Conservation (phyloP, 331 rosid genomes). For the Malus hybrid region DNA sequence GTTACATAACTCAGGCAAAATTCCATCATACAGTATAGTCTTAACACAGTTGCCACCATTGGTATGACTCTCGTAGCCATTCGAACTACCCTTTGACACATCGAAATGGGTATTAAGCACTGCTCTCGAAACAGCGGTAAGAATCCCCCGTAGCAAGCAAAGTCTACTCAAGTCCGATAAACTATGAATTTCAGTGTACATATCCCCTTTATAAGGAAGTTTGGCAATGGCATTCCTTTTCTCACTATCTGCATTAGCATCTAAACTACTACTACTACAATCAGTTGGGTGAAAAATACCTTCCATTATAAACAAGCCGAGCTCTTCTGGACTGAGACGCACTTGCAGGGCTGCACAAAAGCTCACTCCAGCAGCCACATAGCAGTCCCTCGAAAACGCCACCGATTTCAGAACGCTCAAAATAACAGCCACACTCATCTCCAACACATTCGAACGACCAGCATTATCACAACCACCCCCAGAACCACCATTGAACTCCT, state of each 20-base stretch:
- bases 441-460: constrained; percentile 35
- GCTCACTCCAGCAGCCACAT: constrained; percentile 92
- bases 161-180: constrained; percentile 73
- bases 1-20: constrained; percentile 83
- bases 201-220: constrained; percentile 54
- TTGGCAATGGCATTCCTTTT: constrained; percentile 33
- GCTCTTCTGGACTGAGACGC: constrained; percentile 54
- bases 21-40: constrained; percentile 80
- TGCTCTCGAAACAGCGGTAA: constrained; percentile 75
- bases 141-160: constrained; percentile 88
- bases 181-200: constrained; percentile 36
- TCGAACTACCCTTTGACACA: constrained; percentile 5
- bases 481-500: not conserved
- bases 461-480: not conserved
- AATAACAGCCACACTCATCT: constrained; percentile 43
- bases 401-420: constrained; percentile 53
- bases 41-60: constrained; percentile 18
- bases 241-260: constrained; percentile 16
- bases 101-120: constrained; percentile 58
- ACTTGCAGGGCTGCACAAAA: constrained; percentile 78
- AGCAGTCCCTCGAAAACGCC: constrained; percentile 85
- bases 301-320: constrained; percentile 55
- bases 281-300: constrained; percentile 47
- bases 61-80: constrained; percentile 19
- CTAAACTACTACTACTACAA: constrained; percentile 3